phyloP scores from a whole-genome alignment of 176 grass and related monocot species.

The Avena eriantha region DNA sequence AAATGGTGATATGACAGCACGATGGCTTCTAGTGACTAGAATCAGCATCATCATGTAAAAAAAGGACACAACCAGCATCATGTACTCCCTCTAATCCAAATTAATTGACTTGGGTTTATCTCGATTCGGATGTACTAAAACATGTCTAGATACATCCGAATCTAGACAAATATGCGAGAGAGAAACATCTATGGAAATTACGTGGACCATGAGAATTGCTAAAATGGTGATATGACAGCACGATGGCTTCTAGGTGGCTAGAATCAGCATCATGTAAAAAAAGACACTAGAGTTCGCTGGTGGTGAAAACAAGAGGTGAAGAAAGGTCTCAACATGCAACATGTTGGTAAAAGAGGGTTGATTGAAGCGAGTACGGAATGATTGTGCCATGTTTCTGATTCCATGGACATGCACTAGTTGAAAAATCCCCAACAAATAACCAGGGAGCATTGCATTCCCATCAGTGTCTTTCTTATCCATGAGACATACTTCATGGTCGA shows the following conservation, averaged over 20 bases:
- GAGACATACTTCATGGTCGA: background rate
- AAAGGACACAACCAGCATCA: no score
- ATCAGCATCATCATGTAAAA: background rate
- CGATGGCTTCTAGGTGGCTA: background rate
- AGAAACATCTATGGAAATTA: background rate
- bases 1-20: background rate
- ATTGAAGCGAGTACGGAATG: constrained; percentile 21
- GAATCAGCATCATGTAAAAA: background rate
- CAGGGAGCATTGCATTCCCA: background rate
- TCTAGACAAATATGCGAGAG: no score
- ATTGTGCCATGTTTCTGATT: constrained; percentile 8
- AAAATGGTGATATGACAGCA: background rate
- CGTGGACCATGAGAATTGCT: background rate
- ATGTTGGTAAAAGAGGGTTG: constrained; percentile 31
- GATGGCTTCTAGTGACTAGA: background rate
- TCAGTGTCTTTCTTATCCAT: background rate
- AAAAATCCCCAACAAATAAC: background rate
- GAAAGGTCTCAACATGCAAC: background rate
- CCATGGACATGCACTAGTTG: background rate
- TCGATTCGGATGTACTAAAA: no score
- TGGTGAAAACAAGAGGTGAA: background rate
- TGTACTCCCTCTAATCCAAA: no score
- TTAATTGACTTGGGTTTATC: no score
- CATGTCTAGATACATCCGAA: no score
- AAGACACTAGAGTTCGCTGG: background rate